Percentiles rank a stretch among this genome's conserved stretches.
Evolutionary conservation across 768 basidiomycete genomes (phyloP).

Genomic region (Naganishia onofrii): DNA sequence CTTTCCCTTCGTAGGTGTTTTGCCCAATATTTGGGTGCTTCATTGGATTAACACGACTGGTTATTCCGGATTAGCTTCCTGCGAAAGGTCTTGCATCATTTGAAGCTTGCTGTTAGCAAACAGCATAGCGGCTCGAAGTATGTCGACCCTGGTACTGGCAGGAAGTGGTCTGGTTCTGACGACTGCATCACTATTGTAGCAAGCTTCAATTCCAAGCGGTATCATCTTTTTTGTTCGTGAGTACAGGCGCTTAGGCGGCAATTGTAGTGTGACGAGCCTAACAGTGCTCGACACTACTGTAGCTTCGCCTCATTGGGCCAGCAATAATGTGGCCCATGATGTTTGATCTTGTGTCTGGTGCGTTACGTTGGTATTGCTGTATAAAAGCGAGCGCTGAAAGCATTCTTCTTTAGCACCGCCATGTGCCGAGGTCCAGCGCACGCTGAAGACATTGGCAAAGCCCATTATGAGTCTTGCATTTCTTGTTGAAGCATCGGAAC

Average conservation of each 20-base stretch:
- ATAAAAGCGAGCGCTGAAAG: background rate
- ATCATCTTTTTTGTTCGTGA: constrained; percentile 28
- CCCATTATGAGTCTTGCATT: constrained; percentile 29
- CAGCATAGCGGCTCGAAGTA: constrained; percentile 23
- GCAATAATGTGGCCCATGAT: constrained; percentile 27
- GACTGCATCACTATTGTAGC: background rate
- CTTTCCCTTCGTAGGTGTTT: constrained; percentile 26
- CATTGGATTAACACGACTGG: background rate
- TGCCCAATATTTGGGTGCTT: background rate
- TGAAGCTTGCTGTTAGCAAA: constrained; percentile 18
- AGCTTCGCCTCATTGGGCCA: constrained; percentile 30
- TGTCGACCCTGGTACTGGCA: background rate
- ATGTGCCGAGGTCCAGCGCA: constrained; percentile 7
- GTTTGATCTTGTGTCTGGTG: constrained; percentile 14
- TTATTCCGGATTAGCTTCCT: constrained; percentile 2
- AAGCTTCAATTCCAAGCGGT: constrained; percentile 29
- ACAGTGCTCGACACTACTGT: too few relatives aligned
- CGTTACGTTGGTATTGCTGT: background rate
- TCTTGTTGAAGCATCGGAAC: constrained; percentile 16
- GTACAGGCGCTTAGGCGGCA: background rate
- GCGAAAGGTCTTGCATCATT: constrained; percentile 16
- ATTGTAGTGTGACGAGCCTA: background rate
- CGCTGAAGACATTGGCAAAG: constrained; percentile 25
- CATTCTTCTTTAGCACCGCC: background rate
- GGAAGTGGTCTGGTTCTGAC: background rate